Evolutionary conservation across 2,329 filamentous ascomycete species (phyloP), one percentile per base, ranked within the genome.

Genomic region (Amylocarpus encephaloides): DNA sequence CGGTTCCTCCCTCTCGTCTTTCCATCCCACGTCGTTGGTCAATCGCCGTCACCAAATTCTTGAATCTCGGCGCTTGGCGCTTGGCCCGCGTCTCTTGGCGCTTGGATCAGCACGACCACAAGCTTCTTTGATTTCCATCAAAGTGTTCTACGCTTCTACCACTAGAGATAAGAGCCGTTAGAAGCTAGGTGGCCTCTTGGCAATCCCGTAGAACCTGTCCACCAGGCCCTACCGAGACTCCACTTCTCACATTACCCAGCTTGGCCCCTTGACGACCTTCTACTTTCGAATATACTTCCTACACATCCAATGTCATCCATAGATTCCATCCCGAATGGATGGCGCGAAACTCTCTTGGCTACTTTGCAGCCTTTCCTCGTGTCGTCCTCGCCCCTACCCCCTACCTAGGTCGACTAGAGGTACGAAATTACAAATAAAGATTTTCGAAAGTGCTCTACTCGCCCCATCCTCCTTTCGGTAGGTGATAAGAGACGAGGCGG

Each of bases 401-500:
- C n/a, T n/a, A n/a, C n/a, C n/a, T n/a, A n/a, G n/a, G n/a, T 15
- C 15, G n/a, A 16, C 15, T 10, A 29, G 29, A 26, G 40, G n/a
- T 11, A 15, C 12, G 29, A 44, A 16, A 10, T 33, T 44, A 34
- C 13, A 15, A 11, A 12, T 29, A 18, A 30, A 16, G 16, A 35
- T 45, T 34, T 30, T 4, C 3, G 10, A 34, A 9, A 10, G 15
- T 48, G 26, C 19, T 18, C 26, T 12, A 29, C 41, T 43, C 44
- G 47, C 22, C 34, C 33, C 18, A 40, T 40, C 26, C 47, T 22
- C 15, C 36, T 43, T 44, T 12, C 5, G 47, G 47, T 26, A 49
- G 47, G 47, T 38, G 40, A 39, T 44, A 49, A 49, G 40, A 49
- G n/a, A 19, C 29, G 40, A 22, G 18, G 22, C 29, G 43, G 11